These are phyloP conservation scores for Canariomyces notabilis DNA, from an alignment of 2,329 filamentous ascomycete genomes.

Conservation along the genomic window DNA sequence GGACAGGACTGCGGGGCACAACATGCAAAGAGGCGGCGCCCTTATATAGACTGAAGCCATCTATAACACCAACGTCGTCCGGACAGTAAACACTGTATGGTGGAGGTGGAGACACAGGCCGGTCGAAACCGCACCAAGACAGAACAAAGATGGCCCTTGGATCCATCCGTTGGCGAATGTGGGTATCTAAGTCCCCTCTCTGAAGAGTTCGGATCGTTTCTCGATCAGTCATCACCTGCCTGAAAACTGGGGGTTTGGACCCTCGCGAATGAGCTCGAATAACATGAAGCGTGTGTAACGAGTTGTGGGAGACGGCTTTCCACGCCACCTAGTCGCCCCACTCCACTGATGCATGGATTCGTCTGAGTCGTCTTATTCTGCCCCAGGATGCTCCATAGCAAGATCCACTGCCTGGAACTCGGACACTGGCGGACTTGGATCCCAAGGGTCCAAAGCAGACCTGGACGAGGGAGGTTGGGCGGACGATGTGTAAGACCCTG, in stretches of 20 bases:
- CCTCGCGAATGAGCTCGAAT: constrained; percentile 2
- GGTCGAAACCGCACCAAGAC: constrained; percentile 5
- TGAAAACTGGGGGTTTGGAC: background rate
- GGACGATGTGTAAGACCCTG: background rate
- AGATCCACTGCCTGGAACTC: constrained; percentile 10
- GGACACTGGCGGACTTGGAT: background rate
- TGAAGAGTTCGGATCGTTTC: no score
- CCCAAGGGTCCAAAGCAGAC: constrained; percentile 1
- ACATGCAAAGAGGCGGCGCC: background rate
- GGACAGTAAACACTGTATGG: constrained; percentile 3
- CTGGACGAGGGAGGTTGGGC: no score
- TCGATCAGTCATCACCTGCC: constrained; percentile 1
- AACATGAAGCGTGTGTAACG: background rate
- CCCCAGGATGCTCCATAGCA: constrained; percentile 1
- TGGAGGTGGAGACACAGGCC: constrained; percentile 2
- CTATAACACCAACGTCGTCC: background rate
- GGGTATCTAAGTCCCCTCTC: no score
- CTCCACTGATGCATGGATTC: background rate
- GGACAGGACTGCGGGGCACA: no score
- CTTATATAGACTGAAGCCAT: constrained; percentile 13
- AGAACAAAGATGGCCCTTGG: no score
- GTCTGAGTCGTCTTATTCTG: background rate
- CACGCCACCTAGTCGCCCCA: constrained; percentile 8
- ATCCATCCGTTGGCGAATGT: no score
- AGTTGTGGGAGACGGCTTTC: background rate